Evolutionary conservation across 2,329 filamentous ascomycete genomes (phyloP), one percentile per base, ranked within the genome.

Genomic region (Pezicula radicicola): DNA sequence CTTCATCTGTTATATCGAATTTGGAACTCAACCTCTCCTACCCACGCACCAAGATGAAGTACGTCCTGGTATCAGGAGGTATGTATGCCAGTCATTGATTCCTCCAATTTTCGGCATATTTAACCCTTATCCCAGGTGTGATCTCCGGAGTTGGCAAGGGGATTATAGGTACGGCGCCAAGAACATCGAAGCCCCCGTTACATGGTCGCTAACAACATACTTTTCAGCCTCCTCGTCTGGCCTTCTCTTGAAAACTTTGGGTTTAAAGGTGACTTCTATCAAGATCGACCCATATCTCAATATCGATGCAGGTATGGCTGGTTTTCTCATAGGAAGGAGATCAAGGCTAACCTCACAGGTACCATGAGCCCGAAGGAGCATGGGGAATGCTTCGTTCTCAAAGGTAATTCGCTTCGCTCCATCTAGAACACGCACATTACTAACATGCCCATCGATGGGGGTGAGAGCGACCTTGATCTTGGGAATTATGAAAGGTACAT

Each of bases 301-400:
- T 25, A 25, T 25, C 25, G 25, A 25, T 25, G 25, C 25, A 25
- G 25, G 25, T 25, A 25, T 25, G 4, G 25, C 5, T 7, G 5
- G 5, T 4, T 25, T 25, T 25, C 25, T 25, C 6, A 25, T 25
- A 3, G 25, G 25, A 25, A 25, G 25, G 6, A 25, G 25, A 25
- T 25, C 25, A 7, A 25, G 25, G 25, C 25, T 25, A 25, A 25
- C 6, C 3, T 25, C 68, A 85, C 87, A n/a, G 85, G 86, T 51
- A 84, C 80, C 45, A 87, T 88, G 83, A n/a, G 12, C 27, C 36
- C 28, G 15, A 43, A 12, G 41, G 81, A 86, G 78, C 91, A 96
- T 67, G 92, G 92, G 59, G 92, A 96, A 73, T 87, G 88, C 60
- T 96, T 93, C 67, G 92, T 97, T 46, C 80, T 94, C 52, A 84